Evolutionary conservation across 2,329 filamentous ascomycete genomes (phyloP).

Genomic region (Cadophora luteo-olivacea): DNA sequence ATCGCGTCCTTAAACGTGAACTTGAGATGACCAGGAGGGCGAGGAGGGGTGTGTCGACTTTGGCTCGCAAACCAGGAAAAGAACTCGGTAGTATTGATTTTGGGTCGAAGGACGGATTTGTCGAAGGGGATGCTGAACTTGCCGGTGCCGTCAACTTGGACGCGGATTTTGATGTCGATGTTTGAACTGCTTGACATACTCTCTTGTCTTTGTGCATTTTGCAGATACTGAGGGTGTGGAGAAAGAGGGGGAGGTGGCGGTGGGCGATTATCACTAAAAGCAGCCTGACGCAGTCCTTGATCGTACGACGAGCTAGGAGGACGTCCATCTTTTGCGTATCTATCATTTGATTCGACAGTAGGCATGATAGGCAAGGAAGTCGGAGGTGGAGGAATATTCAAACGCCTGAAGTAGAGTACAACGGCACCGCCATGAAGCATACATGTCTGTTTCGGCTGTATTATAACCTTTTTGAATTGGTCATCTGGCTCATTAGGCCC

Average conservation of each 20-base stretch:
- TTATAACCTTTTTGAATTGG: constrained; percentile 19
- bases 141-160: constrained; percentile 18
- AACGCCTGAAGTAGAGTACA: constrained; percentile 18
- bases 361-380: neutral
- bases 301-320: neutral
- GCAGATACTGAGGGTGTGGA: neutral
- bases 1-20: constrained; percentile 30
- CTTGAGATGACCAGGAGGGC: neutral
- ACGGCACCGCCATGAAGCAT: constrained; percentile 28
- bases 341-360: neutral
- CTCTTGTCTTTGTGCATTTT: neutral
- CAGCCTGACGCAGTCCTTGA: neutral
- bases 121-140: constrained; percentile 18
- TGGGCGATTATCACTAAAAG: neutral
- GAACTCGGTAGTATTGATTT: constrained; percentile 22
- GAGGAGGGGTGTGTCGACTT: constrained; percentile 1
- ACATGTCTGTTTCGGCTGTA: constrained; percentile 27
- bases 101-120: constrained; percentile 24
- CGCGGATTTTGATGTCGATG: constrained; percentile 20
- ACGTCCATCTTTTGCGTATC: neutral
- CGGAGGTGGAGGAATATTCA: neutral
- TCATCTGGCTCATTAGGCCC: constrained; percentile 20
- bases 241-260: neutral
- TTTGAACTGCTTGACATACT: neutral
- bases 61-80: constrained; percentile 23